Base-by-base conservation (phyloP, 768 basidiomycete genomes). In the Tricholoma bakamatsutake region DNA sequence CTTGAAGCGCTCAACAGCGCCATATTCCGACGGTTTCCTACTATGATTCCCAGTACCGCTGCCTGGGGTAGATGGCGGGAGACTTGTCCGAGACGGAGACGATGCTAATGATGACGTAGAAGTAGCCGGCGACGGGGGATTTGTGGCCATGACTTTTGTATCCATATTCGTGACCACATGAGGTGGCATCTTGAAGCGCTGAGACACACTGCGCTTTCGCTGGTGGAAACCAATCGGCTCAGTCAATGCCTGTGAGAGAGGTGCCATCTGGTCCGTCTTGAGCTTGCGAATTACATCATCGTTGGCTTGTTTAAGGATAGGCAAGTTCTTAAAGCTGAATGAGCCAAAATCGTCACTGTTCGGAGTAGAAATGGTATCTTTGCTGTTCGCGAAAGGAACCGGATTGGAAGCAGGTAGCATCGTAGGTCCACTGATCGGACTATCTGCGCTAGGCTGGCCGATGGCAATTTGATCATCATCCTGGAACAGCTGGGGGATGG, bases 271-370 rank as follows among this genome's bases (percentile, higher is more conserved):
- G 60, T 98, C 96, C 2, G 90, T 90, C 72, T 91, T 88, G 66
- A 98, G 78, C 71, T 98, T 97, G 58, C 92, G 85, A 62, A 99
- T 97, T 62, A 98, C 86, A 67, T 98, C 95, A 71, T 99, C 97
- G 68, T 99, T 99, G 15, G 93, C 94, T 71, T 98, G 94, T 73
- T 98, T 99, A 70, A 98, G 75, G 6, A 97, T 83, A 0, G 93
- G 93, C 40, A 98, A 70, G 67, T 99, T 99, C 79, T 98, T 98
- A 81, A 94, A 99, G 71, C 88, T 93, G 76, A 99, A 99, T 0
- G 93, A 87, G 18, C 97, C 97, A 72, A 98, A 99, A 65, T 98
- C 95, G 64, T 96, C 93, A 60, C 82, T 83, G 15, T 81, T 80
- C 33, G 84, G 80, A 28, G 87, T 81, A 5, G 73, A 66, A 15